phyloP scores from a whole-genome alignment of 176 grass and related monocot genomes.

The Carex littledalei region DNA sequence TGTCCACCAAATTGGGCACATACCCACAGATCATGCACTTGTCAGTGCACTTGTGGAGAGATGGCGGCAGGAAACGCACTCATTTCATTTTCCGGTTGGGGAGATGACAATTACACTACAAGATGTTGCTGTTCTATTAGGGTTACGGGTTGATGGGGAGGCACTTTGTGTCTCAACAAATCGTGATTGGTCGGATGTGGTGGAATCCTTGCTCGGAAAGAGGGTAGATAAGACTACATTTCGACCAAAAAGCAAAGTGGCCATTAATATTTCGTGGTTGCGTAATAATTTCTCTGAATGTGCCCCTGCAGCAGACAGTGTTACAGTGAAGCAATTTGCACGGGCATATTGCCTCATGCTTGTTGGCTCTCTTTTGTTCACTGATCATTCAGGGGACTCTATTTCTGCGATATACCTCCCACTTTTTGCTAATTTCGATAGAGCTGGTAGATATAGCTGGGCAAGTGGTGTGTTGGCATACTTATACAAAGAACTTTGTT shows the following conservation, averaged over 20 bases:
- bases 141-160: not conserved
- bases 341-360: not conserved
- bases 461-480: constrained; percentile 37
- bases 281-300: not conserved
- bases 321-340: not conserved
- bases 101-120: constrained; percentile 9
- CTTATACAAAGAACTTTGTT: constrained; percentile 56
- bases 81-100: not conserved
- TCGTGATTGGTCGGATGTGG: not conserved
- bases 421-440: not conserved
- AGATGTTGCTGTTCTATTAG: not conserved
- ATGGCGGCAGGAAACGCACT: not conserved
- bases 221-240: not conserved
- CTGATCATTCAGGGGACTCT: not conserved
- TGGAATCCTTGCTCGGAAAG: not conserved
- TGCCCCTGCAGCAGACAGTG: not conserved
- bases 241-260: not conserved
- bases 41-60: not conserved
- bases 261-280: not conserved
- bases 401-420: not conserved
- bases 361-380: not conserved
- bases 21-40: not conserved
- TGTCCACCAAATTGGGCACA: not conserved
- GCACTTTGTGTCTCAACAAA: not conserved
- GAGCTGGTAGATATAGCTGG: constrained; percentile 26